Evolutionary conservation across 495 filamentous ascomycete genomes (phyloP), one percentile per base, ranked within the genome.

Genomic region (Penicillium subrubescens): DNA sequence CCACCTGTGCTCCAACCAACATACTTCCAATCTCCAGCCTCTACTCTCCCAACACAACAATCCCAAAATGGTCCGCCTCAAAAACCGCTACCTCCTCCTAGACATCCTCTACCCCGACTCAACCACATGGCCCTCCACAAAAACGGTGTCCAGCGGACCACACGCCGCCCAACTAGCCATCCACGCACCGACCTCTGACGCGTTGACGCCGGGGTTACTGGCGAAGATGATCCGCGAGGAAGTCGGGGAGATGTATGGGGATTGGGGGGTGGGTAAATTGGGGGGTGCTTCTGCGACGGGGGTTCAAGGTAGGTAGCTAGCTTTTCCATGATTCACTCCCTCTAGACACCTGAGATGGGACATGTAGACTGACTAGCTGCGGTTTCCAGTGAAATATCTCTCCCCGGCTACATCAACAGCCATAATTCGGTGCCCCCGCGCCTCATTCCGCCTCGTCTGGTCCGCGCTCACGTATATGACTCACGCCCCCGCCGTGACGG

Each of bases 391-490:
- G 15, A 97, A 95, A 82, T 98, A 98, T 76, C 85, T 95, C 54
- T 97, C 93, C 7, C 84, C 85, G 2, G 91, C 92, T n/a, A 99
- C 96, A 0, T 96, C 92, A 21, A 99, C 94, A 7, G 91, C 92
- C 57, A 98, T 98, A 61, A 80, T 99, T 33, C 87, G 91, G 54
- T 88, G 91, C 63, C 85, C 90, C 11, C 88, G 94, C 46, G 86
- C 86, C 0, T 87, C 94, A 52, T 96, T 91, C 75, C 87, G 91
- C 15, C 83, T 97, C 50, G 88, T 95, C 10, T 98, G 95, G 95
- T 87, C 93, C 0, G 91, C 92, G 7, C 79, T 99, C 56, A 89
- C 93, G 3, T 92, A 92, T 65, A 90, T 94, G 83, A 88, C 85
- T n/a, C 78, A 78, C 17, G 77, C 97, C 3, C 91, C 92, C 2